phyloP scores from a whole-genome alignment of 257 asterid genomes.

The Solanum microdontum region DNA sequence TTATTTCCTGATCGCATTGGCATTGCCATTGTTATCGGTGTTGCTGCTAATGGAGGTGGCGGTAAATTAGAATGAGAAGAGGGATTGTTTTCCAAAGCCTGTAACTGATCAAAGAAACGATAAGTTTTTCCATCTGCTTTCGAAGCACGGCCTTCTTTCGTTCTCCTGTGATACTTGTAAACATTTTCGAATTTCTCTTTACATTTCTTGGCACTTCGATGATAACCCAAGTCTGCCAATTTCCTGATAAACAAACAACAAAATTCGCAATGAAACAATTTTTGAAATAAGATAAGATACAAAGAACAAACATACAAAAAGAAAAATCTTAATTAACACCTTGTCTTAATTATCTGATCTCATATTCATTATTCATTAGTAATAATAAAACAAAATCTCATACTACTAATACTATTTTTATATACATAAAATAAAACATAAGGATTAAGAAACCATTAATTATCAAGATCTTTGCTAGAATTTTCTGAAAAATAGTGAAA shows the following conservation, averaged over 20 bases:
- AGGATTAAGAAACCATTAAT: slow-evolving; percentile 1
- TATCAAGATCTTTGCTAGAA: background rate
- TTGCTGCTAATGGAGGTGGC: slow-evolving; percentile 14
- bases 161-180: slow-evolving; percentile 50
- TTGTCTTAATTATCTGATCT: background rate
- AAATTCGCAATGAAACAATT: background rate
- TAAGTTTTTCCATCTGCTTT: slow-evolving; percentile 80
- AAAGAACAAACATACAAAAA: background rate
- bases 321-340: background rate
- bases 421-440: background rate
- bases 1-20: slow-evolving; percentile 22
- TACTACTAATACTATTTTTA: background rate
- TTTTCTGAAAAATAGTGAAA: background rate
- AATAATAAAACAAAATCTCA: background rate
- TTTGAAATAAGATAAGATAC: background rate
- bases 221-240: slow-evolving; percentile 52
- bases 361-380: background rate
- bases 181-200: slow-evolving; percentile 63
- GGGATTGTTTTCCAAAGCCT: slow-evolving; percentile 48
- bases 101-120: slow-evolving; percentile 84
- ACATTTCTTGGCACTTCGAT: slow-evolving; percentile 54
- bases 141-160: slow-evolving; percentile 74
- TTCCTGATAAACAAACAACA: slow-evolving; percentile 27
- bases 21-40: slow-evolving; percentile 18
- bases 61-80: background rate